Evolutionary conservation across 306 rosid genomes (phyloP).

Genomic region (Dalbergia cultrata): DNA sequence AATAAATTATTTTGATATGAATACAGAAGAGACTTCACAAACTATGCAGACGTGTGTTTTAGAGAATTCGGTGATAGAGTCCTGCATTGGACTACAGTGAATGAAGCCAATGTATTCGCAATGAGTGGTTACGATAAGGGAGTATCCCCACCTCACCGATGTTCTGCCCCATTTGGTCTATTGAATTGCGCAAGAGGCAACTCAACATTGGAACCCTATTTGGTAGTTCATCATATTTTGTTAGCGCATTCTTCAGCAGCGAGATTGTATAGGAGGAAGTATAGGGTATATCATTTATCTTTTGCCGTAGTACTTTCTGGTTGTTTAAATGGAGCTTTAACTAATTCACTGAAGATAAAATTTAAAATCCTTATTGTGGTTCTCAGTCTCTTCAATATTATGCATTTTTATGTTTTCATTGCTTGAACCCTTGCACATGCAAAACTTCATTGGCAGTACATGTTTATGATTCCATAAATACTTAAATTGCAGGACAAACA

Average conservation of each 20-base stretch:
- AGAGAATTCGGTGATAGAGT: slow-evolving; percentile 81
- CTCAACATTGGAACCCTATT: slow-evolving; percentile 71
- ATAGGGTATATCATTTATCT: slow-evolving; percentile 50
- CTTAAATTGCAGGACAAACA: slow-evolving; percentile 61
- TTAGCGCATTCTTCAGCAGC: slow-evolving; percentile 19
- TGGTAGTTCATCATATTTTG: slow-evolving; percentile 68
- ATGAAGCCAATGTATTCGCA: slow-evolving; percentile 65
- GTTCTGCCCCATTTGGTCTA: slow-evolving; percentile 65
- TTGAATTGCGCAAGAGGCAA: slow-evolving; percentile 56
- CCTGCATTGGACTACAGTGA: slow-evolving; percentile 63
- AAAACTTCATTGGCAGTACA: neutral
- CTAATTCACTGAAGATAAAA: neutral
- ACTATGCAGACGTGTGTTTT: slow-evolving; percentile 58
- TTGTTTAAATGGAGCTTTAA: neutral
- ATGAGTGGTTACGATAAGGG: slow-evolving; percentile 60
- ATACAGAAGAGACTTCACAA: slow-evolving; percentile 62
- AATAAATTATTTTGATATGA: slow-evolving; percentile 22
- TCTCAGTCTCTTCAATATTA: neutral
- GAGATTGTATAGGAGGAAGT: slow-evolving; percentile 58
- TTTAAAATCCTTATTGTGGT: neutral
- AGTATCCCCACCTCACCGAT: slow-evolving; percentile 59
- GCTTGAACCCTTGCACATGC: neutral
- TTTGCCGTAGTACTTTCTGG: neutral
- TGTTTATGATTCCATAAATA: neutral
- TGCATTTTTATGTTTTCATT: neutral